Percentiles rank a stretch among this genome's conserved stretches.
Conservation (phyloP, 2,329 filamentous ascomycete genomes). For the Botrytis tulipae region DNA sequence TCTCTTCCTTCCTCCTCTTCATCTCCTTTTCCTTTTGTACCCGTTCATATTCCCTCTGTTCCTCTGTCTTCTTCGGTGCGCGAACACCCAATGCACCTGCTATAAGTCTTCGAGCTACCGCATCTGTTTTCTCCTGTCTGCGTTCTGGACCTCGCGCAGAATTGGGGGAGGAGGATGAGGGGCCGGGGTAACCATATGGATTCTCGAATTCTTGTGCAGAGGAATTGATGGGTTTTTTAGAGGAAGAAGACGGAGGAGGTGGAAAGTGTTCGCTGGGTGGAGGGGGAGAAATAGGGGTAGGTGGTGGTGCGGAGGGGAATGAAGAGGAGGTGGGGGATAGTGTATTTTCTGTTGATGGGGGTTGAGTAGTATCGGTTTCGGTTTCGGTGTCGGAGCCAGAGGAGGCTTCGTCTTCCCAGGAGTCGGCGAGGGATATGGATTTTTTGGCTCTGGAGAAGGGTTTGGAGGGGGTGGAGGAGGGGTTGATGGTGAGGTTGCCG, state of each 20-base stretch:
- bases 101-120: constrained; percentile 86
- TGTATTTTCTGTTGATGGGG: constrained; percentile 28
- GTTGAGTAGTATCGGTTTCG: constrained; percentile 10
- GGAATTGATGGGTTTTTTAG: background rate
- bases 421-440: constrained; percentile 54
- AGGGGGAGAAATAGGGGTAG: constrained; percentile 62
- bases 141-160: constrained; percentile 27
- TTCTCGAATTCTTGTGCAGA: constrained; percentile 22
- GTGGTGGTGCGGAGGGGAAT: constrained; percentile 57
- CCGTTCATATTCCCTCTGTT: constrained; percentile 83
- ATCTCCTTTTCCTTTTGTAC: constrained; percentile 82
- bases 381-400: constrained; percentile 35
- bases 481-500: constrained; percentile 27
- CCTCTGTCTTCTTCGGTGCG: constrained; percentile 78
- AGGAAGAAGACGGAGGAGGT: constrained; percentile 4
- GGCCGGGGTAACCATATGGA: constrained; percentile 30
- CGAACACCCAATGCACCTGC: constrained; percentile 81
- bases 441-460: constrained; percentile 31
- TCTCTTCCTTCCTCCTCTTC: constrained; percentile 71
- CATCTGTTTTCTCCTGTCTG: constrained; percentile 88
- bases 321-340: constrained; percentile 25
- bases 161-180: background rate
- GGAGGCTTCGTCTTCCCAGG: constrained; percentile 72
- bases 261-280: constrained; percentile 19
- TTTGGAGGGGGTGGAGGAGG: constrained; percentile 28